Conservation (phyloP, 23 red algal species). For the Gracilaria gracilis region DNA sequence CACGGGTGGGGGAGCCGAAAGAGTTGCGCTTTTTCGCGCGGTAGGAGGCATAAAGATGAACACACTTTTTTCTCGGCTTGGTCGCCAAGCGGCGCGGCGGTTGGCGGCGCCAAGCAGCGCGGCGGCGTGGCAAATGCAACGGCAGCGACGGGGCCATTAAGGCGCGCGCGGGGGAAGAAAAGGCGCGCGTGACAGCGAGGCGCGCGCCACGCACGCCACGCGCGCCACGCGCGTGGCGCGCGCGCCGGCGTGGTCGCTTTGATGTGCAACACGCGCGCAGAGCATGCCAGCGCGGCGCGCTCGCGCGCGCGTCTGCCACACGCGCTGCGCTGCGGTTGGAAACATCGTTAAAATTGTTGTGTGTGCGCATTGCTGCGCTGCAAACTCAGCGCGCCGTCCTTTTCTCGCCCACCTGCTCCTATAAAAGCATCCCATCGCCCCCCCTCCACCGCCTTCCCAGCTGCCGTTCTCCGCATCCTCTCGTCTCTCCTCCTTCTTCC, state of each 20-base stretch:
- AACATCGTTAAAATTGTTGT: not conserved
- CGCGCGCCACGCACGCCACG: too few relatives aligned
- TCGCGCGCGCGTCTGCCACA: not conserved
- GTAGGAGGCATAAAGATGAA: too few relatives aligned
- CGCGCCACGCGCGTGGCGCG: too few relatives aligned
- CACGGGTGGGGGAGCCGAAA: too few relatives aligned
- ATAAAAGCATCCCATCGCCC: not conserved
- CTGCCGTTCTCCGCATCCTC: not conserved
- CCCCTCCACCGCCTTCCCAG: not conserved
- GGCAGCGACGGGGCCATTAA: too few relatives aligned
- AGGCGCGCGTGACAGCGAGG: not conserved
- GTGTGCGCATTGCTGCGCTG: not conserved
- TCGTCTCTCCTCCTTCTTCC: not conserved
- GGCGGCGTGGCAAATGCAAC: too few relatives aligned
- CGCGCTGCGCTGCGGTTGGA: not conserved
- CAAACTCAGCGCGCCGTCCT: not conserved
- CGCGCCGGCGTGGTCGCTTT: too few relatives aligned
- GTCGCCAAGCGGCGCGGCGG: too few relatives aligned
- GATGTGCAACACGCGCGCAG: not conserved
- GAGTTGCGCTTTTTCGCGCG: too few relatives aligned
- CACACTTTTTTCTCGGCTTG: too few relatives aligned
- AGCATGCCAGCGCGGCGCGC: not conserved
- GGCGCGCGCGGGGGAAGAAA: too few relatives aligned
- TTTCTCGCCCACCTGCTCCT: not conserved
- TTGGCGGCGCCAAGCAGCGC: too few relatives aligned